Conservation (phyloP, 176 grass and related monocot species). For the Bonia amplexicaulis region DNA sequence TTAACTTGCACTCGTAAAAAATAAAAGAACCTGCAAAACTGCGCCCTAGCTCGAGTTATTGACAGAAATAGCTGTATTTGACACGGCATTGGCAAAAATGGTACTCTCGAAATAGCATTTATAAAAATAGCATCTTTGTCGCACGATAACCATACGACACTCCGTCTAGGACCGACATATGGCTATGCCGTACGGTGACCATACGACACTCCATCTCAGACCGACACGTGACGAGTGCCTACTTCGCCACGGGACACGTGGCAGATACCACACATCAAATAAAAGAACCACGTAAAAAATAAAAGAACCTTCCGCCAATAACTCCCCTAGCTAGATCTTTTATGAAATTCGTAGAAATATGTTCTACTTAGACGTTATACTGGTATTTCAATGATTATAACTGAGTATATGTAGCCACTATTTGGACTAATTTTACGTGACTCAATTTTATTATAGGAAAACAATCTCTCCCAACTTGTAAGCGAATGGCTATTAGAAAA, state of each 20-base stretch:
- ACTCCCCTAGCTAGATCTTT: background rate
- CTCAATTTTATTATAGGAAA: background rate
- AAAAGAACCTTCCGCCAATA: too few species aligned
- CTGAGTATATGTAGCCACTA: background rate
- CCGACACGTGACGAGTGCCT: too few species aligned
- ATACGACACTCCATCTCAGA: too few species aligned
- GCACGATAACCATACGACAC: too few species aligned
- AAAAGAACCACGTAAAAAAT: too few species aligned
- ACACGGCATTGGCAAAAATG: too few species aligned
- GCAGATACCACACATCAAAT: too few species aligned
- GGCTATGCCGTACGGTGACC: too few species aligned
- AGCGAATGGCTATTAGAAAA: background rate
- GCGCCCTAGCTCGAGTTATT: background rate
- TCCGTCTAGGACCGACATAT: accelerated
- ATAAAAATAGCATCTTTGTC: too few species aligned
- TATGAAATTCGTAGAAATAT: background rate
- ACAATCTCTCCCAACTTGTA: background rate
- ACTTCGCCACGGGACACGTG: too few species aligned
- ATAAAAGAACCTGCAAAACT: background rate
- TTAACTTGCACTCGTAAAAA: background rate
- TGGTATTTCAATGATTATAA: background rate
- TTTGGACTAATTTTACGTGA: background rate
- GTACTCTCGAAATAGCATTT: too few species aligned
- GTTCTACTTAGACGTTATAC: background rate
- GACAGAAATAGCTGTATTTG: too few species aligned